Evolutionary conservation across 352 stramenopile genomes (phyloP), one percentile per base, ranked within the genome.

Genomic region (Globisporangium nagaii): DNA sequence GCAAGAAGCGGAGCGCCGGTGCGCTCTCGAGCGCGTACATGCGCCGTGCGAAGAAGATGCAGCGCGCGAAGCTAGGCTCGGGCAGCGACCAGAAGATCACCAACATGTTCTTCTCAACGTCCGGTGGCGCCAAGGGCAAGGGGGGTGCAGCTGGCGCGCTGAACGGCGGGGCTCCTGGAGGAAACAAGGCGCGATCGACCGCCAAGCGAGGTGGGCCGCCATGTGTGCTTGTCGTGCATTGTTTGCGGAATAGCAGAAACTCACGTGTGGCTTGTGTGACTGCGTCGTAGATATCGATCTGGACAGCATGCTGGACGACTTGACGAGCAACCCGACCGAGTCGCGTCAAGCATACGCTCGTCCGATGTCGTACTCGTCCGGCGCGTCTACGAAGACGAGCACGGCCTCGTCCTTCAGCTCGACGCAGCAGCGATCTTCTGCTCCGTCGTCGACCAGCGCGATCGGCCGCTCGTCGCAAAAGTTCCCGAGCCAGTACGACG

Each of bases 31-130:
- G 75, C 39, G 67, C 79, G 5, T 93, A 93, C 53, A 72, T 82
- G 19, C 68, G 82, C 4, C 71, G 79, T 35, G 84, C 83, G 24
- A 93, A 95, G 66, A 90, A 84, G 61, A 81, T 91, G 66, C 83
- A 93, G 58, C 70, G 85, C 34, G 84, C 83, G 8, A 93, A 95
- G 59, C 68, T 93, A 0, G 79, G 79, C 36, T 62, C 61, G 6
- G 74, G 76, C 31, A 83, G 72, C 32, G 85, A 90, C 43, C 79
- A 90, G 60, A 94, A 95, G 70, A 95, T 95, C 62, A 90, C 83
- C 47, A 91, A 88, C 56, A 90, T 94, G 79, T 94, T 94, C 52
- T 92, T 92, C 63, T 90, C 81, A 11, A 62, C 74, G 13, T 74
- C 74, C 9, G 45, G 67, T 11, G 64, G 62, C 11, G 58, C 71